Percentiles rank a stretch among this genome's conserved stretches.
Conservation (phyloP, 441 rosid genomes). For the Raphanus hybrid region DNA sequence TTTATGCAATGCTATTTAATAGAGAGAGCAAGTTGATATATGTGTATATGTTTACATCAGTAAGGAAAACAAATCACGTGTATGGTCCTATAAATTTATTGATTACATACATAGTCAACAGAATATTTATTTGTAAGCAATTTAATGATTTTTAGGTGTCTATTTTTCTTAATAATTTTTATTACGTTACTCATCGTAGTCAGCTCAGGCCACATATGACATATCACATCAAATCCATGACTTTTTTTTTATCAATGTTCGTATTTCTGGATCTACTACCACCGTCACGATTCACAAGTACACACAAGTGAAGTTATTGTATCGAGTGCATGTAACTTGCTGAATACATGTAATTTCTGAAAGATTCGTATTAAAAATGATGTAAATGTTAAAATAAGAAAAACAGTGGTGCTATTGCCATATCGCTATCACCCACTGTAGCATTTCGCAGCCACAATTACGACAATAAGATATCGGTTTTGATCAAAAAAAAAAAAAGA, state of each 20-base stretch:
- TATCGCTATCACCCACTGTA: conserved; percentile 20
- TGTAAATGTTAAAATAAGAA: neutral
- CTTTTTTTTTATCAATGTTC: neutral
- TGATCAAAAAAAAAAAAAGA: too few relatives aligned
- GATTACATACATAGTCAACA: neutral
- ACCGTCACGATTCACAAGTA: neutral
- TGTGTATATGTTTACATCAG: neutral
- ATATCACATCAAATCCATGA: neutral
- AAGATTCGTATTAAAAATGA: neutral
- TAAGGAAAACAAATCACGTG: conserved; percentile 1
- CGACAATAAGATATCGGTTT: conserved; percentile 4
- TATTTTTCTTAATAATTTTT: neutral
- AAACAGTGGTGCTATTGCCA: conserved; percentile 9
- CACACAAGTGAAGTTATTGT: conserved; percentile 1
- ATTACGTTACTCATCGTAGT: neutral
- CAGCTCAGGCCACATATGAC: neutral
- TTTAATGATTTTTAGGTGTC: neutral
- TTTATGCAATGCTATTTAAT: neutral
- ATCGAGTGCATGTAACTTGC: neutral
- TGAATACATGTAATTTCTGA: neutral
- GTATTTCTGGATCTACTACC: neutral
- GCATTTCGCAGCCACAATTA: conserved; percentile 20
- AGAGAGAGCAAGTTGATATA: neutral
- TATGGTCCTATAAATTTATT: neutral
- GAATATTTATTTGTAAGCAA: neutral